Evolutionary conservation across 768 basidiomycete species (phyloP), one percentile per base, ranked within the genome.

Genomic region (Suillus brevipes): DNA sequence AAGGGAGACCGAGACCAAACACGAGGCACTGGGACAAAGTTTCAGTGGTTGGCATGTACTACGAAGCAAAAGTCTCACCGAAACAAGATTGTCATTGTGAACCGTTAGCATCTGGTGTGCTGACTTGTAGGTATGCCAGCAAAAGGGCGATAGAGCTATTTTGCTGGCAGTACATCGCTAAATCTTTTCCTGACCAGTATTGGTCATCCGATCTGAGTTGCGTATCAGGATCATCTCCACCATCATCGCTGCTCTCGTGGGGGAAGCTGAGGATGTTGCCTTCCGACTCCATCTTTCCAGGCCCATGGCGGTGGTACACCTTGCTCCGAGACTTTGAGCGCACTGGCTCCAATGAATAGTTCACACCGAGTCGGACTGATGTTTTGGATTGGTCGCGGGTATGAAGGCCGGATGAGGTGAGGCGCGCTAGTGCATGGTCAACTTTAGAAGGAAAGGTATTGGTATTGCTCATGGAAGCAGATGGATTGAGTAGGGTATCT

Each of bases 131-230:
- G 67, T 84, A 82, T 60, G 88, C 85, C 55, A 97, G 82, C 62
- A 95, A 86, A 40, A 87, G 79, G 4, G 92, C 85, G 43, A 98
- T 87, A 16, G 91, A 83, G 72, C 94, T 95, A 71, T 97, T 99
- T 76, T 97, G 95, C 68, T 88, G 87, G 73, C 94, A 96, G 38
- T 92, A 85, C 70, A 90, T 77, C 72, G 92, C 89, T 66, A 99
- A 77, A 71, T 97, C 95, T 64, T 87, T 87, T n/a, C 91, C 88
- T 40, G 88, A 91, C 89, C 90, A 92, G 62, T 87, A 67, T 45
- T 82, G 83, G 42, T 84, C 84, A 67, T 82, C 83, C 61, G 70
- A 74, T 67, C 75, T 78, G 16, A 71, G 73, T 38, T 77, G 78
- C 42, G 66, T 64, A n/a, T 79, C 76, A 43, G 72, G 73, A 56